These are phyloP conservation scores for Jaenimonas drosophilae DNA, from an alignment of 208 protist species.

Conservation along the genomic window DNA sequence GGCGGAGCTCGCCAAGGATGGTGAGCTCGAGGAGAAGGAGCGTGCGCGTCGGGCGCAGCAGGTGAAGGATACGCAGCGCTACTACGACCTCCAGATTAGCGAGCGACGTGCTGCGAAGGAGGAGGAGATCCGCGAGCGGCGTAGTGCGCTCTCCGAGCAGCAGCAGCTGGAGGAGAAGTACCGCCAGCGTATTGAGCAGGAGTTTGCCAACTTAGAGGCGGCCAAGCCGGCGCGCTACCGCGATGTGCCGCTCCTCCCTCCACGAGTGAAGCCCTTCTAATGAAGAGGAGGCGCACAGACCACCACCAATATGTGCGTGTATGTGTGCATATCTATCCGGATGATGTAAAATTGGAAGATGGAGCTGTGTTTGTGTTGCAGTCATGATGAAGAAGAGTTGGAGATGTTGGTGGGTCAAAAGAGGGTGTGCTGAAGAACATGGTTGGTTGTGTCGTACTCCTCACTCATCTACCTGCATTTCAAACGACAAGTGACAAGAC, in stretches of 20 bases:
- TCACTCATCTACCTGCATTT: too few species aligned
- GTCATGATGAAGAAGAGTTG: too few species aligned
- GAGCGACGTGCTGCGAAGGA: constrained; percentile 31
- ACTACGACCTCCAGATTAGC: constrained; percentile 54
- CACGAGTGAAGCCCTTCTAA: constrained; percentile 19
- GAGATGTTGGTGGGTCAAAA: too few species aligned
- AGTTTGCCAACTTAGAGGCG: constrained; percentile 68
- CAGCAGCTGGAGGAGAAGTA: constrained; percentile 39
- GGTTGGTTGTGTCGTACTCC: too few species aligned
- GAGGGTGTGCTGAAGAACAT: too few species aligned
- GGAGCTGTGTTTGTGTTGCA: too few species aligned
- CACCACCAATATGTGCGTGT: too few species aligned
- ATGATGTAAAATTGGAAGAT: too few species aligned
- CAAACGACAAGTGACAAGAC: too few species aligned
- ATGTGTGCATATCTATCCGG: too few species aligned
- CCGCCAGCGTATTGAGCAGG: constrained; percentile 45
- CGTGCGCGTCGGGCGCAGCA: constrained; percentile 24
- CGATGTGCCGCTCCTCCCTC: constrained; percentile 54
- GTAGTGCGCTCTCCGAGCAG: constrained; percentile 44
- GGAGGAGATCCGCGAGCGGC: constrained; percentile 17
- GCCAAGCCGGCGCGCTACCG: constrained; percentile 69
- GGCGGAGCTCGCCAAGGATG: constrained; percentile 12
- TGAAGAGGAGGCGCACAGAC: not conserved
- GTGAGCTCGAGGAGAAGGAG: constrained; percentile 31
- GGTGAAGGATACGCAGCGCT: constrained; percentile 59